phyloP scores from a whole-genome alignment of 2,329 filamentous ascomycete species.

The Acarospora socialis region DNA sequence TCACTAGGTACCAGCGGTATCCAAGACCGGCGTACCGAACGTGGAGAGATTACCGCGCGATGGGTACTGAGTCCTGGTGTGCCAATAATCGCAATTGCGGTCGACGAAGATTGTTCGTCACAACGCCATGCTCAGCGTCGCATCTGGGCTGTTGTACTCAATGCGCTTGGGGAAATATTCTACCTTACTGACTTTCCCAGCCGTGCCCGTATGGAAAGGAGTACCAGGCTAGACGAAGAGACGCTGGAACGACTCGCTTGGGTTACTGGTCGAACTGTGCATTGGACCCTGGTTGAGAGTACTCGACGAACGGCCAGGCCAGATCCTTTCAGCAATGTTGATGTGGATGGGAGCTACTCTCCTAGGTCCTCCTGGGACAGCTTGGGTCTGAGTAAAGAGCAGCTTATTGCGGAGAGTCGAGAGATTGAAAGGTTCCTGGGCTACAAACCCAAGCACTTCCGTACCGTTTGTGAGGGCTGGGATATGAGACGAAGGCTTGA shows the following conservation, averaged over 20 bases:
- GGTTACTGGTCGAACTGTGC: slow-evolving; percentile 62
- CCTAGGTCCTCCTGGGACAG: slow-evolving; percentile 62
- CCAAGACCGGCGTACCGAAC: slow-evolving; percentile 47
- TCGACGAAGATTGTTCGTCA: slow-evolving; percentile 69
- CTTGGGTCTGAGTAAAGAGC: slow-evolving; percentile 55
- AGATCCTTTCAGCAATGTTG: slow-evolving; percentile 57
- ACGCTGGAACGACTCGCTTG: slow-evolving; percentile 52
- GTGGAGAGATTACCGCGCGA: slow-evolving; percentile 69
- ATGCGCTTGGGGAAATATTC: slow-evolving; percentile 83
- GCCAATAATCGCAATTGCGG: slow-evolving; percentile 67
- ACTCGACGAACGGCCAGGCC: slow-evolving; percentile 58
- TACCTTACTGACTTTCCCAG: slow-evolving; percentile 62
- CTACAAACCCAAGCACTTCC: slow-evolving; percentile 64
- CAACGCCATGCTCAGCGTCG: slow-evolving; percentile 56
- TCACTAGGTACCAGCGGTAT: slow-evolving; percentile 50
- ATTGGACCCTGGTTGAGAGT: slow-evolving; percentile 67
- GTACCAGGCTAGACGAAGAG: slow-evolving; percentile 26
- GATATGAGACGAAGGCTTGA: slow-evolving; percentile 78
- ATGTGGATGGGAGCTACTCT: slow-evolving; percentile 60
- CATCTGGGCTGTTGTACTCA: slow-evolving; percentile 84
- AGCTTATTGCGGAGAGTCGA: slow-evolving; percentile 60
- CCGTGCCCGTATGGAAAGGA: slow-evolving; percentile 36
- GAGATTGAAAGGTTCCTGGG: slow-evolving; percentile 67
- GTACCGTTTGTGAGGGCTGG: slow-evolving; percentile 68
- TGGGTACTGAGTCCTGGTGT: slow-evolving; percentile 90